These are phyloP conservation scores for Macadamia tetraphylla DNA, from an alignment of 164 flowering plant genomes.

Conservation along the genomic window DNA sequence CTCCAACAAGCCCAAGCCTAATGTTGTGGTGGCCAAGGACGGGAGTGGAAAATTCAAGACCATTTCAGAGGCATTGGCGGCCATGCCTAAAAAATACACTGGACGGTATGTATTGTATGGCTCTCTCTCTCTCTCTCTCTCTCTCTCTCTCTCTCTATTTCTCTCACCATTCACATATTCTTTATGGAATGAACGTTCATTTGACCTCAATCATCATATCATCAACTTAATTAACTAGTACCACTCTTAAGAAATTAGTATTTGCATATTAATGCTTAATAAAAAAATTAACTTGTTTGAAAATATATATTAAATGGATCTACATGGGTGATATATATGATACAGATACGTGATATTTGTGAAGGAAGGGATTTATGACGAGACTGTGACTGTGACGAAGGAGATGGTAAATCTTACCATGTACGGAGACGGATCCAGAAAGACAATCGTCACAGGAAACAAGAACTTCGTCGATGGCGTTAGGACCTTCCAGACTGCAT, in stretches of 20 bases:
- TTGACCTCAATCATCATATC: too few relatives aligned
- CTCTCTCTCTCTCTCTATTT: too few relatives aligned
- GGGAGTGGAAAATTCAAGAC: slow-evolving; percentile 67
- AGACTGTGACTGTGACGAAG: slow-evolving; percentile 44
- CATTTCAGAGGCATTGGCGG: slow-evolving; percentile 51
- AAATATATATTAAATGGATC: too few relatives aligned
- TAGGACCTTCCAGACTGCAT: slow-evolving; percentile 56
- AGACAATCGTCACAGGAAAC: slow-evolving; percentile 60
- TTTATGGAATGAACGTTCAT: too few relatives aligned
- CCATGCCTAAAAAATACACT: slow-evolving; percentile 39
- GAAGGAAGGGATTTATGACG: slow-evolving; percentile 64
- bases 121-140: too few relatives aligned
- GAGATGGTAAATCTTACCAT: slow-evolving; percentile 66
- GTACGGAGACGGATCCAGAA: slow-evolving; percentile 77
- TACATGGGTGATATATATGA: not conserved
- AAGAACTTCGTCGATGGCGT: slow-evolving; percentile 63
- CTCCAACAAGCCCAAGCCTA: slow-evolving; percentile 26
- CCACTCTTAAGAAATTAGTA: too few relatives aligned
- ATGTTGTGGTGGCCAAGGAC: slow-evolving; percentile 75
- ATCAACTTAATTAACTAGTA: too few relatives aligned
- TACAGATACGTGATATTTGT: slow-evolving; percentile 57
- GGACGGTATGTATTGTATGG: slow-evolving; percentile 41
- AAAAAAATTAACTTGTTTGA: too few relatives aligned
- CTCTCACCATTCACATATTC: too few relatives aligned
- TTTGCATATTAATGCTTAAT: too few relatives aligned